Evolutionary conservation across 164 flowering plant species (phyloP).

Genomic region (Tetracentron sinense): DNA sequence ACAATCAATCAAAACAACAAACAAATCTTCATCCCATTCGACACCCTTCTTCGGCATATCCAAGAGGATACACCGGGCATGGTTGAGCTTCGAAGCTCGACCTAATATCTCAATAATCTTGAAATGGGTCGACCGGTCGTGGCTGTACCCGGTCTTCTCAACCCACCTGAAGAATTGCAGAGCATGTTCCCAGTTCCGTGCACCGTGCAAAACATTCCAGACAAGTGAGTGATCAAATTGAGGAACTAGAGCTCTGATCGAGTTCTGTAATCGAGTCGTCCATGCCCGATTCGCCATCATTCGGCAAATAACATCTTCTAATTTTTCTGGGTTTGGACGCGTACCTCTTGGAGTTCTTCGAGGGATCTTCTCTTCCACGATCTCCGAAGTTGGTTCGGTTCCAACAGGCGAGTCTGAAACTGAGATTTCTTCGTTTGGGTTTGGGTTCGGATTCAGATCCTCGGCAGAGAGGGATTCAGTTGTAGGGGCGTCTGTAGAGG

Average conservation of each 20-base stretch:
- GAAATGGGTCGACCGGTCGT: conserved; percentile 50
- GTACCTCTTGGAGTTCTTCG: conserved; percentile 34
- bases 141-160: conserved; percentile 65
- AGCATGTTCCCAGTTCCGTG: conserved; percentile 67
- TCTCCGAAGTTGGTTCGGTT: background rate
- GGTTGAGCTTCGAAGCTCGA: conserved; percentile 64
- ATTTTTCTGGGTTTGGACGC: conserved; percentile 47
- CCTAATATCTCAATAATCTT: conserved; percentile 77
- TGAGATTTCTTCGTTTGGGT: background rate
- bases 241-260: conserved; percentile 67
- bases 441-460: background rate
- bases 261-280: conserved; percentile 88
- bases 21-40: conserved; percentile 82
- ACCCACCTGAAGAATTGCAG: conserved; percentile 91
- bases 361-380: background rate
- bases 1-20: conserved; percentile 62
- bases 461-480: conserved; percentile 4
- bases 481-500: conserved; percentile 14
- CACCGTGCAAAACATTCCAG: conserved; percentile 61
- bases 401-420: background rate
- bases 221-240: conserved; percentile 64
- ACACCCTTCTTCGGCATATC: conserved; percentile 88
- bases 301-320: conserved; percentile 61
- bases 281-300: conserved; percentile 85
- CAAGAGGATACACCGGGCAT: conserved; percentile 78